Base-by-base conservation (phyloP, 192 early-diverging fungal genomes). In the Backusella mclennaniae region DNA sequence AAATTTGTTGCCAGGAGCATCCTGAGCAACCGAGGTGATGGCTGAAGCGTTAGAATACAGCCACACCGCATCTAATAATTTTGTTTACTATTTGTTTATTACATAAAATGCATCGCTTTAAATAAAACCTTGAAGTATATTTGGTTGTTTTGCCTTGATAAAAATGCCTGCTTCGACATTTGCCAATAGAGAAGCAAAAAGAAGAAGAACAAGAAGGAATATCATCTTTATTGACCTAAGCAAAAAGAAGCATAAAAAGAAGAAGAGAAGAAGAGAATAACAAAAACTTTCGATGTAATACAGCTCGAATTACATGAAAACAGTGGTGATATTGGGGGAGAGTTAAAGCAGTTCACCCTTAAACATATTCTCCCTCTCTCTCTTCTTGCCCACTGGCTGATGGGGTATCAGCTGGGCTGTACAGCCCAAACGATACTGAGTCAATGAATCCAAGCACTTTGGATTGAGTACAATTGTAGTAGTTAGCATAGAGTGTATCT, bases 31-130 rank as follows among this genome's bases (percentile, higher is more conserved):
- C 15, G 67, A 42, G 15, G 75, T 49, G n/a, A 76, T 69, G 11
- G 39, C 68, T 38, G 67, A 36, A 70, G 75, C 69, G 53, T 76
- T 76, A 12, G 75, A 76, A 14, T 53, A 76, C 0, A 76, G 6
- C 75, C 75, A 76, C 39, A 67, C 68, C n/a, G 68, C 31, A 21
- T 76, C 75, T 76, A 42, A 15, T 44, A 15, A 1, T 1, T 39
- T 38, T 38, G 12, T 69, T 21, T n/a, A 21, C 4, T 56, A 66
- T 52, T 49, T 42, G 15, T 21, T 63, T 21, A 3, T 33, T 41
- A 29, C 23, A 66, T 67, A 39, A 39, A 11, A 39, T 39, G 11
- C 38, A 39, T 11, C 38, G 1, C 0, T 63, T 31, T 17, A n/a
- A 29, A 67, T 35, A 29, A 42, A 42, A 71, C 74, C 56, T 68